Evolutionary conservation across 2,329 filamentous ascomycete species (phyloP).

Genomic region (Nectriaceae sp.): DNA sequence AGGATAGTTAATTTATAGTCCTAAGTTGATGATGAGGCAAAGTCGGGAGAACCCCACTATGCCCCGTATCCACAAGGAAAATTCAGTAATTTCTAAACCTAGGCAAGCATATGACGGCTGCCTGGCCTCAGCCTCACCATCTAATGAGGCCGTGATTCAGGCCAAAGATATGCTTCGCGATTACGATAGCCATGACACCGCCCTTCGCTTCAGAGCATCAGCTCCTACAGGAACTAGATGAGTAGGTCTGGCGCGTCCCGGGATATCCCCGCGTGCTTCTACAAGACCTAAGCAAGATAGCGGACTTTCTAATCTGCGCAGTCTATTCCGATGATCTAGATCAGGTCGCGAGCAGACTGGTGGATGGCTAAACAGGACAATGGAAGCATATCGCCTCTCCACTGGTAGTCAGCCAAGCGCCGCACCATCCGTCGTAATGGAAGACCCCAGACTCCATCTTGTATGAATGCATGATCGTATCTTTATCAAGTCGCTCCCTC

Average conservation of each 20-base stretch:
- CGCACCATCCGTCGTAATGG: conserved; percentile 40
- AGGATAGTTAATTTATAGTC: too few species aligned
- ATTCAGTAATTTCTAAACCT: too few species aligned
- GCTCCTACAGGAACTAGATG: not conserved
- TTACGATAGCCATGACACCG: not conserved
- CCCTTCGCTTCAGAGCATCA: not conserved
- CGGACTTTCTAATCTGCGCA: not conserved
- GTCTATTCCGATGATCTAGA: conserved; percentile 2
- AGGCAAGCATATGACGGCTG: too few species aligned
- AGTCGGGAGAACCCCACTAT: too few species aligned
- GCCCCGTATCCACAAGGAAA: too few species aligned
- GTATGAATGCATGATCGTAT: conserved; percentile 42
- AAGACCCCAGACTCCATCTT: conserved; percentile 42
- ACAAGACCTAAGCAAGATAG: not conserved
- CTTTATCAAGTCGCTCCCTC: conserved; percentile 44
- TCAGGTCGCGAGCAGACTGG: conserved; percentile 9
- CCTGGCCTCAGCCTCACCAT: too few species aligned
- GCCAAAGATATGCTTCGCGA: too few species aligned
- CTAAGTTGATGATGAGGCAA: too few species aligned
- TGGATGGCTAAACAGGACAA: conserved; percentile 18
- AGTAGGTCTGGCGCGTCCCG: not conserved
- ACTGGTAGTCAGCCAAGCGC: conserved; percentile 38
- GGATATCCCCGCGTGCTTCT: not conserved
- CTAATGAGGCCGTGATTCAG: too few species aligned
- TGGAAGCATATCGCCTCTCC: conserved; percentile 34